A percentile compares a stretch with the other conserved stretches of the same genome.
phyloP scores from a whole-genome alignment of 2,329 filamentous ascomycete genomes.

The Sordariomycetes sp. region DNA sequence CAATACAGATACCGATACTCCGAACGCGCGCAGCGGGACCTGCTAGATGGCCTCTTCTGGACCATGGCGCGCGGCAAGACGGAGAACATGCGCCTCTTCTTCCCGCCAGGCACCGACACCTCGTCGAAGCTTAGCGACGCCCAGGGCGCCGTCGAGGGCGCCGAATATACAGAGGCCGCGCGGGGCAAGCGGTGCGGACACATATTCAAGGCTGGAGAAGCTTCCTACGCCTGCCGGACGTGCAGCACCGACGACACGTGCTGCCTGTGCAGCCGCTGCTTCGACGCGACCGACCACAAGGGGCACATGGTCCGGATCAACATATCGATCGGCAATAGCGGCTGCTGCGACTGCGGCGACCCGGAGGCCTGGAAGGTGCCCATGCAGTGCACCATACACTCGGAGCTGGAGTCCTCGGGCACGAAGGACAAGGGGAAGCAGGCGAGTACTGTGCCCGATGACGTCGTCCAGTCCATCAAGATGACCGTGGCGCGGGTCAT shows the following conservation, averaged over 20 bases:
- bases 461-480: constrained; percentile 63
- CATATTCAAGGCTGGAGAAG: constrained; percentile 91
- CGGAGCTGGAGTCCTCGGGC: constrained; percentile 36
- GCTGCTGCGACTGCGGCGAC: constrained; percentile 96
- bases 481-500: constrained; percentile 77
- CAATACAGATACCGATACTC: constrained; percentile 65
- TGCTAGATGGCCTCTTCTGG: constrained; percentile 73
- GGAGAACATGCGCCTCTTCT: constrained; percentile 67
- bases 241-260: constrained; percentile 93
- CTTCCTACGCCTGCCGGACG: constrained; percentile 86
- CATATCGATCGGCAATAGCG: constrained; percentile 80
- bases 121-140: constrained; percentile 70
- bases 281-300: constrained; percentile 87
- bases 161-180: constrained; percentile 86
- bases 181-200: constrained; percentile 91
- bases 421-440: constrained; percentile 45
- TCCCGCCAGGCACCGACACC: constrained; percentile 60
- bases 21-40: constrained; percentile 53
- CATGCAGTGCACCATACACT: constrained; percentile 88
- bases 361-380: constrained; percentile 85
- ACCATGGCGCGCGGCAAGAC: constrained; percentile 66
- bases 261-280: constrained; percentile 86
- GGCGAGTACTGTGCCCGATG: constrained; percentile 51
- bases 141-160: constrained; percentile 84
- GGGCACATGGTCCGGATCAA: constrained; percentile 85